These are phyloP conservation scores for Escallonia herrerae DNA, from an alignment of 129 eudicot genomes.

Conservation along the genomic window DNA sequence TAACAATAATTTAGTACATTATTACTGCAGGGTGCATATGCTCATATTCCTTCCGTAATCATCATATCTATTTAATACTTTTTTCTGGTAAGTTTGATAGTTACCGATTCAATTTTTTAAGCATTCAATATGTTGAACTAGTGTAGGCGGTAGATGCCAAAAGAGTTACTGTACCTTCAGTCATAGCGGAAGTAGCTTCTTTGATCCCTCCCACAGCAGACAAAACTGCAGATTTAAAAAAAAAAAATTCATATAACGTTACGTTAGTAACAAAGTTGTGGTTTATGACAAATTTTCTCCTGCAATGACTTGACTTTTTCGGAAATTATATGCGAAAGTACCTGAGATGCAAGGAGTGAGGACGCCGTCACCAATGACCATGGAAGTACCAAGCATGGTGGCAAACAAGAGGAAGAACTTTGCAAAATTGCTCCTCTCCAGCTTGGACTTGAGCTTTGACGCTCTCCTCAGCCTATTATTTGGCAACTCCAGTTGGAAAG, in stretches of 20 bases:
- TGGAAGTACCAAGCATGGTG: slow-evolving; percentile 74
- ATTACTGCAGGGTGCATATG: too few relatives aligned
- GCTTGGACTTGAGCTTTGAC: slow-evolving; percentile 35
- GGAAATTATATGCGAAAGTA: background rate
- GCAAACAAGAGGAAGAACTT: slow-evolving; percentile 46
- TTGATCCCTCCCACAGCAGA: slow-evolving; percentile 75
- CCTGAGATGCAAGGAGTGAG: slow-evolving; percentile 86
- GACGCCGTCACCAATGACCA: slow-evolving; percentile 81
- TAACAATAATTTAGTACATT: too few relatives aligned
- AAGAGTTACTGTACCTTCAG: slow-evolving; percentile 32
- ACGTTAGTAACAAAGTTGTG: background rate
- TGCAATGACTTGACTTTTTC: background rate
- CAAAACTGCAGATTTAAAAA: slow-evolving; percentile 23
- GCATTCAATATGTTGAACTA: too few relatives aligned
- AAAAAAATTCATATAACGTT: background rate
- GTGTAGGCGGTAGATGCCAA: background rate
- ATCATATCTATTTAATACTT: too few relatives aligned
- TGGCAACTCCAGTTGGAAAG: slow-evolving; percentile 44
- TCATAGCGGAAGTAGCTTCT: slow-evolving; percentile 42
- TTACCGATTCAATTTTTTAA: too few relatives aligned
- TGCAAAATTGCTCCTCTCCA: slow-evolving; percentile 49
- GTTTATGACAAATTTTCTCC: background rate
- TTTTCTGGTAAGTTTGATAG: background rate
- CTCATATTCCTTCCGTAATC: background rate
- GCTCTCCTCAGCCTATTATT: slow-evolving; percentile 31